These are phyloP conservation scores for Arthrobotrys sinensis DNA, from an alignment of 2,329 filamentous ascomycete genomes.

Conservation along the genomic window DNA sequence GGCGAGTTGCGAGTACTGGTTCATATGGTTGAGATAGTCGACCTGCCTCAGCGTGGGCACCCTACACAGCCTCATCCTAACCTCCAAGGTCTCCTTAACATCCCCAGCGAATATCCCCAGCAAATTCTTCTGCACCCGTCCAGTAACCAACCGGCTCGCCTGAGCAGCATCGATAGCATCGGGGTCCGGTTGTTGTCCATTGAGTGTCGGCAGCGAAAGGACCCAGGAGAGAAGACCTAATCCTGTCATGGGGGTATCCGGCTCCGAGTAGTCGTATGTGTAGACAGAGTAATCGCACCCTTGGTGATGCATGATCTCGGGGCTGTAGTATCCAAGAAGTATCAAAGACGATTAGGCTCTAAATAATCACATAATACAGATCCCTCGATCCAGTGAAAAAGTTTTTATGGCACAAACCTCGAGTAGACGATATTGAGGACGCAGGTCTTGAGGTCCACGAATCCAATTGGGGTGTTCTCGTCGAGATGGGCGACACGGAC, in stretches of 20 bases:
- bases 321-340: constrained; percentile 74
- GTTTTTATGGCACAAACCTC: constrained; percentile 55
- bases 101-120: constrained; percentile 84
- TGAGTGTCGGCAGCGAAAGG: constrained; percentile 72
- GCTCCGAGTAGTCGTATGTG: constrained; percentile 95
- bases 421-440: constrained; percentile 59
- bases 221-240: constrained; percentile 95
- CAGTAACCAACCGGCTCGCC: constrained; percentile 78
- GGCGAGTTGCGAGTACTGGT: constrained; percentile 48
- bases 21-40: constrained; percentile 64
- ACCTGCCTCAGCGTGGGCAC: constrained; percentile 74
- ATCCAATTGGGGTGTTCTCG: constrained; percentile 55
- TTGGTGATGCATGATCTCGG: constrained; percentile 83
- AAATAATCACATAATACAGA: constrained; percentile 3
- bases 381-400: constrained; percentile 2
- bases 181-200: constrained; percentile 69
- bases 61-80: constrained; percentile 87
- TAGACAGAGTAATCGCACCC: constrained; percentile 94
- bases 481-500: constrained; percentile 59
- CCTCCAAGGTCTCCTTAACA: constrained; percentile 89
- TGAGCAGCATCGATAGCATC: constrained; percentile 63
- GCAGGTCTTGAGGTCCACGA: constrained; percentile 60
- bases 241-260: constrained; percentile 90
- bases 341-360: constrained; percentile 42
- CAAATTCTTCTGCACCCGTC: constrained; percentile 88